Evolutionary conservation across 805 yeast genomes (phyloP), one percentile per base, ranked within the genome.

Genomic region (Starmerella floris): DNA sequence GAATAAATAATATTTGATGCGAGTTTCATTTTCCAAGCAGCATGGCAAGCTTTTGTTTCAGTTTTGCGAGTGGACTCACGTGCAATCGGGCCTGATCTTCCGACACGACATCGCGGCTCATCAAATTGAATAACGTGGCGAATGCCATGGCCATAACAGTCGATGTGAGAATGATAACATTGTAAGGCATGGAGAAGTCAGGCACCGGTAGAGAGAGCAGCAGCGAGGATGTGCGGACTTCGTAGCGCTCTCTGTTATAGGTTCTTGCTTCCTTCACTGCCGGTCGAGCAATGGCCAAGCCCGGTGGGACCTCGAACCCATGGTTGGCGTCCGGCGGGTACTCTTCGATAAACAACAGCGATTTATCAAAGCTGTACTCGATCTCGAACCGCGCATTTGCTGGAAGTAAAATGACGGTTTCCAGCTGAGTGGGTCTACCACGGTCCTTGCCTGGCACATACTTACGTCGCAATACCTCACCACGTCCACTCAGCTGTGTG

Each of bases 271-370:
- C 26, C n/a, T 15, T 23, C 5, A 15, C 22, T 16, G 13, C 17
- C 13, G 17, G 23, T 19, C 5, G 46, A 33, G 11, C 41, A 13
- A 44, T 42, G 9, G 52, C 49, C n/a, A 58, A 41, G 4, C 94
- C 94, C 0, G 97, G 94, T 21, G 91, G 91, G 35, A 91, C 76
- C 45, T 87, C 88, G 62, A 91, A 91, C 1, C 98, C 98, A 54
- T 91, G 96, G 59, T 91, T 91, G 2, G 98, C 97, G 66, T 91
- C 98, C 1, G 98, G 98, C n/a, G 98, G 98, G 56, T 91, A 91
- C 59, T 91, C 97, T 3, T 85, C 81, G 47, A 82, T 77, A 44
- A 79, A 70, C 25, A 91, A 67, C 57, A 91, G 67, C 0, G 94
- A 77, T 59, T 87, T 91, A 58, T 91, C 97, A 57, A 88, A 87